A percentile compares a stretch with the other conserved stretches of the same genome.
Conservation (phyloP, 495 filamentous ascomycete genomes). For the Xylaria flabelliformis region DNA sequence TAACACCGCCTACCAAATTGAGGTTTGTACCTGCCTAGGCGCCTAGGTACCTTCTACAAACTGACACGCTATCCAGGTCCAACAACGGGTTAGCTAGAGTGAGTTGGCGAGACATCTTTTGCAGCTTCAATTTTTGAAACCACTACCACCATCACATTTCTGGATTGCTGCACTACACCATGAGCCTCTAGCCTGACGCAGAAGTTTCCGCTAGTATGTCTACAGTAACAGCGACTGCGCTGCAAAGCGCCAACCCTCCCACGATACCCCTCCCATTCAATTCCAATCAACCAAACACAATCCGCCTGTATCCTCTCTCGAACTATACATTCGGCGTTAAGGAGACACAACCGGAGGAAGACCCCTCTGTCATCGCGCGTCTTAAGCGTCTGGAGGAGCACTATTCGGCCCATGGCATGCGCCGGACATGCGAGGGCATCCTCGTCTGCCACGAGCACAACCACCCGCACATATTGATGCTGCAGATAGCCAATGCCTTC, state of each 20-base stretch:
- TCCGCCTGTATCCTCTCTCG: constrained; percentile 92
- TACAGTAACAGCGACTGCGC: constrained; percentile 70
- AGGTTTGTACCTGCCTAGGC: neutral
- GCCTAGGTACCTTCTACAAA: neutral
- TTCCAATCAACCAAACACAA: constrained; percentile 85
- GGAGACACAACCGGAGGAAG: constrained; percentile 96
- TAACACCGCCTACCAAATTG: constrained; percentile 14
- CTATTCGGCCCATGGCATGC: constrained; percentile 91
- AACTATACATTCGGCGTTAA: constrained; percentile 99
- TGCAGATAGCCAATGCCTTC: constrained; percentile 98
- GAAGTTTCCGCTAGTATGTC: constrained; percentile 61
- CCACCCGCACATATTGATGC: constrained; percentile 96
- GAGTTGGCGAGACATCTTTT: neutral
- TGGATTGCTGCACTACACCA: neutral
- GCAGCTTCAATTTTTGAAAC: neutral
- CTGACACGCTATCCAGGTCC: neutral
- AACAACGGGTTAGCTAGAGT: neutral
- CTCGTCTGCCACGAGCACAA: constrained; percentile 98
- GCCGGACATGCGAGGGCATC: constrained; percentile 93
- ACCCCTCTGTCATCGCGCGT: constrained; percentile 90
- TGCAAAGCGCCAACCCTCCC: constrained; percentile 78
- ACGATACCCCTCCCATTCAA: constrained; percentile 83
- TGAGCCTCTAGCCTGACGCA: neutral
- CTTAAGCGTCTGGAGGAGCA: constrained; percentile 93
- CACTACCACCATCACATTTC: neutral